Percentiles rank a stretch among this genome's conserved stretches.
Evolutionary conservation across 768 basidiomycete species (phyloP).

Genomic region (Cantharellus cinnabarinus): DNA sequence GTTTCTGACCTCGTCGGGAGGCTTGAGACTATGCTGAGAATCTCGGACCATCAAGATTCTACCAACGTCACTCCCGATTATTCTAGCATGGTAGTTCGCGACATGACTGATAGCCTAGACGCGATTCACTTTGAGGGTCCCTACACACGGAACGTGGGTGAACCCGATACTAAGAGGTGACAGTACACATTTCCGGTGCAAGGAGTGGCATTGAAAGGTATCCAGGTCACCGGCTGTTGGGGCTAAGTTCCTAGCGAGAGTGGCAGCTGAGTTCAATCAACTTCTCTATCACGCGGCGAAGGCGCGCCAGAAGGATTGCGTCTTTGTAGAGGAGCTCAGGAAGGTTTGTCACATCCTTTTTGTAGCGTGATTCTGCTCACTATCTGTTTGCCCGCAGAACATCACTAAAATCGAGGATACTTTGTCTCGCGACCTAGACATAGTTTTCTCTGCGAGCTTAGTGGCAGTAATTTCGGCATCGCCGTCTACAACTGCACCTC

Average conservation of each 20-base stretch:
- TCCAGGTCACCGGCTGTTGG: constrained; percentile 38
- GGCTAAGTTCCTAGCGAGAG: constrained; percentile 63
- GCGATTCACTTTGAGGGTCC: neutral
- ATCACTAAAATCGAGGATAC: constrained; percentile 71
- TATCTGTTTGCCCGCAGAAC: constrained; percentile 27
- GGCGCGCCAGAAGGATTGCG: constrained; percentile 54
- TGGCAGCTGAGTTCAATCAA: constrained; percentile 82
- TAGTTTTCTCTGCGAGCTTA: constrained; percentile 50
- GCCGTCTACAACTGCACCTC: neutral
- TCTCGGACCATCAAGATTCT: constrained; percentile 29
- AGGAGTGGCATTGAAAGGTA: constrained; percentile 1
- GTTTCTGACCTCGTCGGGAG: constrained; percentile 82
- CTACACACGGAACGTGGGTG: too few species aligned
- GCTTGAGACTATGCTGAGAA: constrained; percentile 67
- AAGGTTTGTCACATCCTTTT: constrained; percentile 34
- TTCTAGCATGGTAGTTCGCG: constrained; percentile 3
- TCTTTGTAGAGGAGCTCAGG: constrained; percentile 64
- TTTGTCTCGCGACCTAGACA: constrained; percentile 69
- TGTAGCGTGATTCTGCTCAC: constrained; percentile 15
- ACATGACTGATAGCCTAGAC: constrained; percentile 1
- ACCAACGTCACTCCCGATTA: constrained; percentile 16
- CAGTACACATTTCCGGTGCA: too few species aligned
- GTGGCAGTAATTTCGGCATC: constrained; percentile 18
- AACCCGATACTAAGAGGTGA: neutral
- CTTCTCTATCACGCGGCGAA: constrained; percentile 77